These are phyloP conservation scores for Alternaria triticimaculans DNA, from an alignment of 2,329 filamentous ascomycete species.

Conservation along the genomic window DNA sequence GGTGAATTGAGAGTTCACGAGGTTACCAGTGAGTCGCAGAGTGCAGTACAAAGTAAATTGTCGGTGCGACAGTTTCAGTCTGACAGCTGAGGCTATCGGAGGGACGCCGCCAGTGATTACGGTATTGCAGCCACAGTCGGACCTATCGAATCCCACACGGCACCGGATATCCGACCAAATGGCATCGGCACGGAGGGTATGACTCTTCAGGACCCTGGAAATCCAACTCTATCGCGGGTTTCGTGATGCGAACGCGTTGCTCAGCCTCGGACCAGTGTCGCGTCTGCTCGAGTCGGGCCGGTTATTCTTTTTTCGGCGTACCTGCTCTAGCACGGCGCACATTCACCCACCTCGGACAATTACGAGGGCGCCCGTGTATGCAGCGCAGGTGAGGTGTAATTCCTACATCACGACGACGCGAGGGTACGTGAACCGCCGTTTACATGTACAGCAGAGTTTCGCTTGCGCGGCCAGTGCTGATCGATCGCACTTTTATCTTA, in stretches of 20 bases:
- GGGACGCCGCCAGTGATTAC: background rate
- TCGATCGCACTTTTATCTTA: conserved; percentile 23
- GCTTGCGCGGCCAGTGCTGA: conserved; percentile 28
- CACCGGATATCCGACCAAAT: background rate
- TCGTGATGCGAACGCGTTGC: conserved; percentile 15
- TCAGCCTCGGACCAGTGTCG: conserved; percentile 20
- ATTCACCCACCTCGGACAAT: background rate
- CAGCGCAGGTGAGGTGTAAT: background rate
- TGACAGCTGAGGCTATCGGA: background rate
- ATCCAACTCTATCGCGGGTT: conserved; percentile 12
- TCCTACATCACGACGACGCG: background rate
- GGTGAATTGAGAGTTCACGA: background rate
- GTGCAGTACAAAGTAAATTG: background rate
- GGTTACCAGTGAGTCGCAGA: background rate
- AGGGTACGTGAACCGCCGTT: conserved; percentile 14
- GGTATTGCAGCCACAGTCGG: background rate
- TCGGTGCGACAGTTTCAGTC: background rate
- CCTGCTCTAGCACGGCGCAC: background rate
- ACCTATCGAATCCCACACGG: background rate
- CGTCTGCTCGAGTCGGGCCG: conserved; percentile 26
- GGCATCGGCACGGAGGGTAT: conserved; percentile 1
- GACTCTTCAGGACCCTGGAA: background rate
- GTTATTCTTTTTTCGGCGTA: conserved; percentile 5
- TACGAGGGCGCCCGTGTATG: background rate
- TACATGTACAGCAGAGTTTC: background rate